These are phyloP conservation scores for Cladorrhinum sp. DNA, from an alignment of 2,329 filamentous ascomycete species.

Conservation along the genomic window DNA sequence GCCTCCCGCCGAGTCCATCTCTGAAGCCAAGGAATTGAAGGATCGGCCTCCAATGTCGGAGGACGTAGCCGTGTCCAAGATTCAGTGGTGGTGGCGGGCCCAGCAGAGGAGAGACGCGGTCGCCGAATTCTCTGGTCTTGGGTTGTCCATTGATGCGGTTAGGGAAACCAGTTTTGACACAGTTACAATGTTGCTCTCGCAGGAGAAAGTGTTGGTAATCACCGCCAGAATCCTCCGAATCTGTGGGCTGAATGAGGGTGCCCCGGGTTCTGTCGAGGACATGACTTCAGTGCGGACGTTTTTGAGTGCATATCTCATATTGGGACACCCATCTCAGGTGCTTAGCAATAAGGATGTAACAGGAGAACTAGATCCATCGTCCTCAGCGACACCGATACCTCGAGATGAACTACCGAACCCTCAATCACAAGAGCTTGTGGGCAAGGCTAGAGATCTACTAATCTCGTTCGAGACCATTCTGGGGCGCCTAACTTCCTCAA, in stretches of 20 bases:
- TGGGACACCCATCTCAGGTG: slow-evolving; percentile 75
- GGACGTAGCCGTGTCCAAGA: slow-evolving; percentile 60
- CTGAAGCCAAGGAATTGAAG: slow-evolving; percentile 49
- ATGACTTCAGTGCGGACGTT: slow-evolving; percentile 73
- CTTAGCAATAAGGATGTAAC: slow-evolving; percentile 67
- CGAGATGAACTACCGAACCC: slow-evolving; percentile 58
- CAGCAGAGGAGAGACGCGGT: slow-evolving; percentile 57
- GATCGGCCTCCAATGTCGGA: slow-evolving; percentile 52
- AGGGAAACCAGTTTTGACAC: slow-evolving; percentile 69
- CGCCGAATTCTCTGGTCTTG: slow-evolving; percentile 63
- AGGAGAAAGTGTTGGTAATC: slow-evolving; percentile 61
- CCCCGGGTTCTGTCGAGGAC: slow-evolving; percentile 60
- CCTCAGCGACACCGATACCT: slow-evolving; percentile 42
- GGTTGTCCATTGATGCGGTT: slow-evolving; percentile 68
- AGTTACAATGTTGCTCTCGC: slow-evolving; percentile 65
- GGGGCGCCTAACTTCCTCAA: slow-evolving; percentile 61
- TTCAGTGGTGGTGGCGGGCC: slow-evolving; percentile 70
- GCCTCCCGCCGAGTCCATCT: slow-evolving; percentile 43
- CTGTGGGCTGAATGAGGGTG: slow-evolving; percentile 66
- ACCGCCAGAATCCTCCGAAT: slow-evolving; percentile 67
- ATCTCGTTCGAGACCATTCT: slow-evolving; percentile 75
- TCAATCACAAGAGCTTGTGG: slow-evolving; percentile 67
- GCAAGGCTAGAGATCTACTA: slow-evolving; percentile 73
- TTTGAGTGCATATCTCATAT: slow-evolving; percentile 74
- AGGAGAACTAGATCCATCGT: slow-evolving; percentile 52